These are phyloP conservation scores for Ogataea pini DNA, from an alignment of 805 yeast genomes.

Conservation along the genomic window DNA sequence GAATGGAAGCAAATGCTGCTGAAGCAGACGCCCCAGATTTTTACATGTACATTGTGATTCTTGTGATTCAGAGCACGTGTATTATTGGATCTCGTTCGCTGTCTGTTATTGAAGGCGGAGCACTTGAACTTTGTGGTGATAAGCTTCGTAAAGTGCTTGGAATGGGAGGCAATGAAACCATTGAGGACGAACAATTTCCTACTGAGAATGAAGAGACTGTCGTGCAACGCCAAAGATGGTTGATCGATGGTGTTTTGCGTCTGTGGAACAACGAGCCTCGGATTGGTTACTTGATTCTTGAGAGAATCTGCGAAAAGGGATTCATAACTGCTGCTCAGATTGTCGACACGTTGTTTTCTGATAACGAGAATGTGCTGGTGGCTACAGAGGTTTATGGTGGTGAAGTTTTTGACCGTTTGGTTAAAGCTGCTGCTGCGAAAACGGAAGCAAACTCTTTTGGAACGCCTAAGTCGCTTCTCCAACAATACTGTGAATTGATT, in stretches of 20 bases:
- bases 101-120: constrained; percentile 65
- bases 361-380: constrained; percentile 35
- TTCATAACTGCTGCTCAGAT: constrained; percentile 45
- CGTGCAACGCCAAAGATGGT: constrained; percentile 40
- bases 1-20: constrained; percentile 10
- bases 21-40: constrained; percentile 16
- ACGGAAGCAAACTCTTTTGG: constrained; percentile 19
- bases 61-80: constrained; percentile 70
- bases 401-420: constrained; percentile 38
- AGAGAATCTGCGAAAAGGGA: constrained; percentile 48
- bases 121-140: constrained; percentile 33
- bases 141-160: constrained; percentile 32
- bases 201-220: constrained; percentile 29
- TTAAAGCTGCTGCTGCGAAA: constrained; percentile 19
- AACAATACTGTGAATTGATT: constrained; percentile 1
- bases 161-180: constrained; percentile 18
- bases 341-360: constrained; percentile 43
- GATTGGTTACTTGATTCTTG: constrained; percentile 61
- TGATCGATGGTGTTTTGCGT: constrained; percentile 56
- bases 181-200: constrained; percentile 25
- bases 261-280: constrained; percentile 69
- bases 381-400: constrained; percentile 47
- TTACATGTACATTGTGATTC: constrained; percentile 51
- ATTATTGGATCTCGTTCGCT: constrained; percentile 87
- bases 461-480: constrained; percentile 16